phyloP scores from a whole-genome alignment of 352 stramenopile species.

The Pythium pectinolyticum region DNA sequence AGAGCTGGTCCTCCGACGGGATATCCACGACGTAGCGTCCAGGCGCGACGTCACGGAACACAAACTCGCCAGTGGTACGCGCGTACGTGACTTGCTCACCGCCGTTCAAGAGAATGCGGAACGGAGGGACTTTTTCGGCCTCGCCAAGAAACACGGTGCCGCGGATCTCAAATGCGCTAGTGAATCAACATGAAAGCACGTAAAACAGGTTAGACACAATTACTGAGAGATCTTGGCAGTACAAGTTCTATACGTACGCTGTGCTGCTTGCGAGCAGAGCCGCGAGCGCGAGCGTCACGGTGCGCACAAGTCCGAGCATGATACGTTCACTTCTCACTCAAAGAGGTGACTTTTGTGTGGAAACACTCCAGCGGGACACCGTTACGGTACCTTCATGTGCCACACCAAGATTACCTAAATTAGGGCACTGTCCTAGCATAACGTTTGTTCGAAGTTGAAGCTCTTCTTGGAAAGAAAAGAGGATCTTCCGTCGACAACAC shows the following conservation, averaged over 20 bases:
- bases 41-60: slow-evolving; percentile 68
- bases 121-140: slow-evolving; percentile 55
- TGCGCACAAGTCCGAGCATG: slow-evolving; percentile 35
- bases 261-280: slow-evolving; percentile 22
- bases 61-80: slow-evolving; percentile 61
- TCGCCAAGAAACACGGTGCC: slow-evolving; percentile 53
- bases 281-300: slow-evolving; percentile 35
- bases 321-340: not conserved
- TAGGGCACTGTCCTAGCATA: slow-evolving; percentile 1
- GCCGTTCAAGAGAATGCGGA: slow-evolving; percentile 72
- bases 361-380: not conserved
- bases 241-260: slow-evolving; percentile 19
- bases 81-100: slow-evolving; percentile 71
- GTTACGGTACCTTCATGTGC: not conserved
- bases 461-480: not conserved
- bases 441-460: not conserved
- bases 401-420: slow-evolving; percentile 17
- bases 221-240: too few relatives aligned
- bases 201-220: not conserved
- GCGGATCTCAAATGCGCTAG: slow-evolving; percentile 54
- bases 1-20: slow-evolving; percentile 61
- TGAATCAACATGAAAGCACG: not conserved
- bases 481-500: not conserved
- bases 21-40: slow-evolving; percentile 81
- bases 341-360: slow-evolving; percentile 2